Conservation (phyloP, 225 moss, liverwort and hornwort genomes). For the Ulota crispa region DNA sequence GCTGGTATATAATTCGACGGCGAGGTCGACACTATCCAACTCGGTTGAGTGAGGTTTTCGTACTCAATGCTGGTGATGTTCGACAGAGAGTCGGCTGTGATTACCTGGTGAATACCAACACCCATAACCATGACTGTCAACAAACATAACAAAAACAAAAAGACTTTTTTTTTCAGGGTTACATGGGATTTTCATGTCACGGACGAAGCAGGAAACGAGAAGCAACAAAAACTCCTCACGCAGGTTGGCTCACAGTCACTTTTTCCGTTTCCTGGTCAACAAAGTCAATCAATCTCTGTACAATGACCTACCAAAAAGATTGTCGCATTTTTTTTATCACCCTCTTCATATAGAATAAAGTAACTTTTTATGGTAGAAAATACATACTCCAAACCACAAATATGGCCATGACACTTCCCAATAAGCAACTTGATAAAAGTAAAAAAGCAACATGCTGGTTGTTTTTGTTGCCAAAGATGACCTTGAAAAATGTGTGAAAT, state of each 20-base stretch:
- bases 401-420: too few relatives aligned
- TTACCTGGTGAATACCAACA: slow-evolving; percentile 26
- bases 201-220: not conserved
- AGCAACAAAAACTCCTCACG: not conserved
- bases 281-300: not conserved
- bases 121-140: not conserved
- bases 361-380: too few relatives aligned
- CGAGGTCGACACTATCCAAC: slow-evolving; percentile 21
- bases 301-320: too few relatives aligned
- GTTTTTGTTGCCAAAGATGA: too few relatives aligned
- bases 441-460: too few relatives aligned
- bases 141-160: not conserved
- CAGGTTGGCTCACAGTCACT: not conserved
- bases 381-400: too few relatives aligned
- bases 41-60: slow-evolving; percentile 45
- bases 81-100: not conserved
- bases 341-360: too few relatives aligned
- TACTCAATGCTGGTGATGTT: slow-evolving; percentile 38
- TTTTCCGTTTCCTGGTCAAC: not conserved
- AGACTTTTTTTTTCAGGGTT: too few relatives aligned
- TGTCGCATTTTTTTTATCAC: too few relatives aligned
- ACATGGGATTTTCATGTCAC: not conserved
- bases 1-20: not conserved
- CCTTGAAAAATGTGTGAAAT: too few relatives aligned
- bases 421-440: too few relatives aligned